These are phyloP conservation scores for Spiromastix sp. DNA, from an alignment of 2,329 filamentous ascomycete species.

Conservation along the genomic window DNA sequence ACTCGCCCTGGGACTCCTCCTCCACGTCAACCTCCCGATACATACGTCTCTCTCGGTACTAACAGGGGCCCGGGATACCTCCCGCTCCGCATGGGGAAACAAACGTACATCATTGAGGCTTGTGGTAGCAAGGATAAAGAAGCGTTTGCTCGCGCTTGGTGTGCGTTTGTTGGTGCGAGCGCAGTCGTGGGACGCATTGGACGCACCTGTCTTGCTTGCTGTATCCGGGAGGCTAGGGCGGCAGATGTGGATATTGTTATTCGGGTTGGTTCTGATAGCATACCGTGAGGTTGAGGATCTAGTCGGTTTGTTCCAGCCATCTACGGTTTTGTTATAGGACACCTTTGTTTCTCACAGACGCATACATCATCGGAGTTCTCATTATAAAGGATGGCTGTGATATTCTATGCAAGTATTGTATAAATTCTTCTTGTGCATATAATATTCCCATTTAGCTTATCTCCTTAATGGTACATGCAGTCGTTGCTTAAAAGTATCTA, in stretches of 20 bases:
- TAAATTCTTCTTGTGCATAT: too few relatives aligned
- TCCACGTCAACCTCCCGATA: not conserved
- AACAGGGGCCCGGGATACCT: not conserved
- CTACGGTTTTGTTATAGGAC: too few relatives aligned
- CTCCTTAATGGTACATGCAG: too few relatives aligned
- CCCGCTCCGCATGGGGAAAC: constrained; percentile 3
- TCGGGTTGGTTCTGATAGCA: too few relatives aligned
- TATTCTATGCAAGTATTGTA: too few relatives aligned
- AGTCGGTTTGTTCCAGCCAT: too few relatives aligned
- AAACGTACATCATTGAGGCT: constrained; percentile 26
- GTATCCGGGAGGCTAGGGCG: constrained; percentile 33
- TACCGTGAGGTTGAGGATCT: too few relatives aligned
- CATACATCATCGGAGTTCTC: too few relatives aligned
- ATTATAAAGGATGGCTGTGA: too few relatives aligned
- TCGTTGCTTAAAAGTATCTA: too few relatives aligned
- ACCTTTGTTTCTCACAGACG: too few relatives aligned
- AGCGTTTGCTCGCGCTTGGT: constrained; percentile 35
- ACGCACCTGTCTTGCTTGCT: constrained; percentile 31
- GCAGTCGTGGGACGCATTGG: constrained; percentile 31
- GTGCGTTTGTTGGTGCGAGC: constrained; percentile 30
- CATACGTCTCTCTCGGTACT: not conserved
- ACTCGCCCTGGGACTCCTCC: not conserved
- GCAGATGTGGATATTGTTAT: constrained; percentile 29
- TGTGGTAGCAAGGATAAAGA: constrained; percentile 26
- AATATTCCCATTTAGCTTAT: too few relatives aligned